phyloP scores from a whole-genome alignment of 2,329 filamentous ascomycete genomes.

The Hymenoscyphus repandus region DNA sequence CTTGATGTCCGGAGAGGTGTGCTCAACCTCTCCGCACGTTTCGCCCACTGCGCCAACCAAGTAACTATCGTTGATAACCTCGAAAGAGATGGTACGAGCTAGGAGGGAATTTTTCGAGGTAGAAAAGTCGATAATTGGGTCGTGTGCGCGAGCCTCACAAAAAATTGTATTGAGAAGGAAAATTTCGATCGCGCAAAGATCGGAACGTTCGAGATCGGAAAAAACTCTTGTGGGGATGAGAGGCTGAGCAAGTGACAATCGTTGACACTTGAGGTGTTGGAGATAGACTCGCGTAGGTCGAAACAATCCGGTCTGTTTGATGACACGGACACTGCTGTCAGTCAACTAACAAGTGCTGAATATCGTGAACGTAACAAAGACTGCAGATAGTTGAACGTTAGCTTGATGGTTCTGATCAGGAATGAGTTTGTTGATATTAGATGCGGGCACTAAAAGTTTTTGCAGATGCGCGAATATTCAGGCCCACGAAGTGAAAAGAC shows the following conservation, averaged over 20 bases:
- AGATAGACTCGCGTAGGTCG: conserved; percentile 22
- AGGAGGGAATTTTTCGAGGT: neutral
- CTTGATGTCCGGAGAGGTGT: conserved; percentile 35
- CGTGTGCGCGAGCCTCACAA: neutral
- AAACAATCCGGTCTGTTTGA: conserved; percentile 22
- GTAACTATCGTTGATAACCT: conserved; percentile 5
- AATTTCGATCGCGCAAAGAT: conserved; percentile 4
- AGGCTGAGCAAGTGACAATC: conserved; percentile 11
- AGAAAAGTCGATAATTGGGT: neutral
- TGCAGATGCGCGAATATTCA: conserved; percentile 17
- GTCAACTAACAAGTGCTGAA: conserved; percentile 13
- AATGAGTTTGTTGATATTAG: conserved; percentile 6
- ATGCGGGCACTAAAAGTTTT: conserved; percentile 8
- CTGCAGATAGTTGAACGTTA: conserved; percentile 17
- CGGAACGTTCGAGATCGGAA: conserved; percentile 1
- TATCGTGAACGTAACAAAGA: conserved; percentile 7
- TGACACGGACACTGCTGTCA: conserved; percentile 25
- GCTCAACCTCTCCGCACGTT: conserved; percentile 33
- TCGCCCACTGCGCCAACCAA: conserved; percentile 20
- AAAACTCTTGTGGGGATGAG: conserved; percentile 3
- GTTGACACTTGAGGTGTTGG: conserved; percentile 14
- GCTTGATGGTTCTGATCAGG: conserved; percentile 9
- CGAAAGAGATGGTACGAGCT: neutral
- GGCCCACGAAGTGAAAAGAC: conserved; percentile 6
- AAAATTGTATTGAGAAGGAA: neutral